These are phyloP conservation scores for Boletus subcaerulescens DNA, from an alignment of 768 basidiomycete species.

Conservation along the genomic window DNA sequence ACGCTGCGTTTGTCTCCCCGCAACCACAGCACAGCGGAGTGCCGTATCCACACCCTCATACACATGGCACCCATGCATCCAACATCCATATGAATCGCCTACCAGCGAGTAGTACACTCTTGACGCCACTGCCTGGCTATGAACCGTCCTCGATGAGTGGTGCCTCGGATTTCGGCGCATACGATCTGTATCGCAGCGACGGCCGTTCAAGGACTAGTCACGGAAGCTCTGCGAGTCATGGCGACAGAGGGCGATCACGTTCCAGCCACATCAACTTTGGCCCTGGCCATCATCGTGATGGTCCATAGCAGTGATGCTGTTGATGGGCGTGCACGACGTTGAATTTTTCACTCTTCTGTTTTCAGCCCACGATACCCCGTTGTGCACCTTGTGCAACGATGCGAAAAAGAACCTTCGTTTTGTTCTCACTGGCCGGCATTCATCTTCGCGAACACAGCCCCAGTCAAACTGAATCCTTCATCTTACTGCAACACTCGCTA, in stretches of 20 bases:
- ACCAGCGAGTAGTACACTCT: constrained; percentile 62
- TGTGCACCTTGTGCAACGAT: constrained; percentile 2
- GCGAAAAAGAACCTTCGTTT: constrained; percentile 5
- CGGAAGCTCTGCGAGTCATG: constrained; percentile 24
- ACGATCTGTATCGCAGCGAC: constrained; percentile 36
- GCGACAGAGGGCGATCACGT: constrained; percentile 23
- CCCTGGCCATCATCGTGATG: constrained; percentile 10
- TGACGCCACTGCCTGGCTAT: constrained; percentile 69
- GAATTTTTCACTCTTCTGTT: neutral
- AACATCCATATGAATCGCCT: constrained; percentile 39
- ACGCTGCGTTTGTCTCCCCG: constrained; percentile 18
- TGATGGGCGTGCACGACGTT: neutral
- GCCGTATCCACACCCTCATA: constrained; percentile 25
- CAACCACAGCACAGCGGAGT: constrained; percentile 14
- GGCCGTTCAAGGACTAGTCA: constrained; percentile 43
- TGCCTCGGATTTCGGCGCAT: constrained; percentile 13
- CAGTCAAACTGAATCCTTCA: neutral
- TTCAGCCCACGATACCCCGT: neutral
- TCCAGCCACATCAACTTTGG: constrained; percentile 14
- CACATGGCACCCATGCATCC: constrained; percentile 20
- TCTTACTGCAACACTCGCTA: constrained; percentile 6
- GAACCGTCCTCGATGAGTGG: constrained; percentile 38
- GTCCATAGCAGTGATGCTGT: constrained; percentile 1
- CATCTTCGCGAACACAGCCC: constrained; percentile 1
- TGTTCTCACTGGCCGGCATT: constrained; percentile 4